Conservation (phyloP, 1,139 yeast species). For the Geotrichum macrosporum region DNA sequence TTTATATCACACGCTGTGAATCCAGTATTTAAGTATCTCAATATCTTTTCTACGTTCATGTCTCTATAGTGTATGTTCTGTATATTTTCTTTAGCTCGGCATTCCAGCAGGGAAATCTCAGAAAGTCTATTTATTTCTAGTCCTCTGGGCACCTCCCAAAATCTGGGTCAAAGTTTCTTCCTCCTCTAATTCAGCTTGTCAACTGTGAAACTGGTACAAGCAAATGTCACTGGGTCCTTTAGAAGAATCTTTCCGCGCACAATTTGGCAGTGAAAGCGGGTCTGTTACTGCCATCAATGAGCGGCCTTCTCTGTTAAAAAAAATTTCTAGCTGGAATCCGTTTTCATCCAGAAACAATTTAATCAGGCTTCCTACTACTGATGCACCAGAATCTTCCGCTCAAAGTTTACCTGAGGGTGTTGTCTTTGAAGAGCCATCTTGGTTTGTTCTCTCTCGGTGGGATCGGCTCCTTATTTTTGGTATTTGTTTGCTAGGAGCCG, state of each 20-base stretch:
- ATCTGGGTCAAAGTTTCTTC: not conserved
- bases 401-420: not conserved
- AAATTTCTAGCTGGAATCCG: slow-evolving; percentile 41
- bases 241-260: not conserved
- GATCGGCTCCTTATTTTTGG: slow-evolving; percentile 76
- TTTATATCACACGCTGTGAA: no score
- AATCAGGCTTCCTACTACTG: slow-evolving; percentile 50
- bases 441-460: slow-evolving; percentile 63
- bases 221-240: not conserved
- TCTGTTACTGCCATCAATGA: not conserved
- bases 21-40: no score
- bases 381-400: slow-evolving; percentile 22
- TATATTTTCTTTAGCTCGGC: no score
- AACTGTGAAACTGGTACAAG: no score
- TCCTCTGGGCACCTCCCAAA: no score
- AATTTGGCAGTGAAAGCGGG: not conserved
- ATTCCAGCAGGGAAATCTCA: no score
- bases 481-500: slow-evolving; percentile 69
- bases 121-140: no score
- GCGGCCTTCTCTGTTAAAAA: slow-evolving; percentile 35
- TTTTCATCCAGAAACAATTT: slow-evolving; percentile 45
- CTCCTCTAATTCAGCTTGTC: not conserved
- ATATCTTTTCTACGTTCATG: no score
- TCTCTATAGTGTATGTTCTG: no score
- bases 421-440: slow-evolving; percentile 48